These are phyloP conservation scores for Penicillium digitatum DNA, from an alignment of 2,329 filamentous ascomycete species.

Conservation along the genomic window DNA sequence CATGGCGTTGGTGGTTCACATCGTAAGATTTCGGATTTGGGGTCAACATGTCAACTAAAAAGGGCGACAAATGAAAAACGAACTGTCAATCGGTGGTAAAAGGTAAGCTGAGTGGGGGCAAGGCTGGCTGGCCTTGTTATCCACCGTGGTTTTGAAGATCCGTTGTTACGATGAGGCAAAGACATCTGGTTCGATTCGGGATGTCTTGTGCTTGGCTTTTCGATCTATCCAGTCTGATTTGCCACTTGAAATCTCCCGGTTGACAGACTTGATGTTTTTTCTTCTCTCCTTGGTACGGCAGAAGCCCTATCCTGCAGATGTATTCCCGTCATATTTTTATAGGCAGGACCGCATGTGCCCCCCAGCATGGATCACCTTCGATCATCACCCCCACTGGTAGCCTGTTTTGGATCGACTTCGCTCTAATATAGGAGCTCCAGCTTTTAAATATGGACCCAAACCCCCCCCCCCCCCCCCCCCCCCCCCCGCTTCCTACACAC, in stretches of 20 bases:
- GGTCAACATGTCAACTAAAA: not conserved
- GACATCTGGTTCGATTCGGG: not conserved
- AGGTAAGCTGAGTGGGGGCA: not conserved
- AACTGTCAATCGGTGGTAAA: not conserved
- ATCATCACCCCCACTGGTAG: not conserved
- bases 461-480: not conserved
- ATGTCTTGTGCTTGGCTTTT: conserved; percentile 5
- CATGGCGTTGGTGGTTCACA: not conserved
- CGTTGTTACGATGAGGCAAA: not conserved
- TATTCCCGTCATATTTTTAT: not conserved
- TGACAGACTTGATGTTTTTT: not conserved
- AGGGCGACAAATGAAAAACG: not conserved
- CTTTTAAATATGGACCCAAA: not conserved
- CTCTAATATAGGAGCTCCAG: not conserved
- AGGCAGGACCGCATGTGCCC: no score
- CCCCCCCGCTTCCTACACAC: not conserved
- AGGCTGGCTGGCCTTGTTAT: conserved; percentile 4
- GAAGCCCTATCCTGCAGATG: conserved; percentile 1
- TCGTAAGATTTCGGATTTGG: not conserved
- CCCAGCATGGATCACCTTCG: not conserved
- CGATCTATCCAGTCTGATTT: conserved; percentile 12
- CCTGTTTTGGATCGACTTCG: not conserved
- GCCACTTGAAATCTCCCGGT: not conserved
- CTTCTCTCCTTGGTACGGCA: not conserved
- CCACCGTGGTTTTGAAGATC: not conserved